These are phyloP conservation scores for Ascochyta viciae-villosae DNA, from an alignment of 2,329 filamentous ascomycete genomes.

Conservation along the genomic window DNA sequence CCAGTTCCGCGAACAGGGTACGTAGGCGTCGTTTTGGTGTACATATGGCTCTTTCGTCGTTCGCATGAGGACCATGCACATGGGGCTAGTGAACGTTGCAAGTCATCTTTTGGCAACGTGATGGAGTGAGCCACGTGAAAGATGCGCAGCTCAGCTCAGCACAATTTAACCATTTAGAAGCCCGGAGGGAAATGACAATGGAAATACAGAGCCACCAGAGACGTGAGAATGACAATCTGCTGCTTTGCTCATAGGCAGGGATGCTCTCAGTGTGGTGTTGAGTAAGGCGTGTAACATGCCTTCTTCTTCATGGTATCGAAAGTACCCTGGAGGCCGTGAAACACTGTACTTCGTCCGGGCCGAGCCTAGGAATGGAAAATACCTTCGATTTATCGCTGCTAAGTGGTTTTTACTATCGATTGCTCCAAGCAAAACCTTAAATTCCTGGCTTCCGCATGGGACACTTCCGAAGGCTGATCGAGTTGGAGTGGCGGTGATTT, in stretches of 20 bases:
- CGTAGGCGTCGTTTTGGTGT: slow-evolving; percentile 3
- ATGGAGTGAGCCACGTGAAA: neutral
- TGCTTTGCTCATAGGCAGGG: slow-evolving; percentile 1
- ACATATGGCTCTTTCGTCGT: neutral
- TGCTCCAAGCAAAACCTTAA: neutral
- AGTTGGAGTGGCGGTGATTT: neutral
- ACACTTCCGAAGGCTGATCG: neutral
- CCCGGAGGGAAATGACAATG: neutral
- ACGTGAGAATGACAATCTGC: neutral
- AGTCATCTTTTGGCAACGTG: neutral
- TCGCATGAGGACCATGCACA: neutral
- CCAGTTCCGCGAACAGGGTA: slow-evolving; percentile 6
- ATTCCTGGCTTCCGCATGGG: neutral
- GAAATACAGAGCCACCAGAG: neutral
- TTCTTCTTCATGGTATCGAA: neutral
- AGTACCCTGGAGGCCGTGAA: slow-evolving; percentile 4
- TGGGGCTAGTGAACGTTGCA: slow-evolving; percentile 1
- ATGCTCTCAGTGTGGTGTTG: neutral
- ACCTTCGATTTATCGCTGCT: neutral
- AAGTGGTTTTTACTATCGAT: neutral
- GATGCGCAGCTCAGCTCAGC: neutral
- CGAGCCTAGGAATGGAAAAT: slow-evolving; percentile 12
- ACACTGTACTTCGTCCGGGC: slow-evolving; percentile 6
- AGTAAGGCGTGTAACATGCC: slow-evolving; percentile 5
- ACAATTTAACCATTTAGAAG: neutral